Evolutionary conservation across 768 basidiomycete species (phyloP).

Genomic region (Rhizopogon sp.): DNA sequence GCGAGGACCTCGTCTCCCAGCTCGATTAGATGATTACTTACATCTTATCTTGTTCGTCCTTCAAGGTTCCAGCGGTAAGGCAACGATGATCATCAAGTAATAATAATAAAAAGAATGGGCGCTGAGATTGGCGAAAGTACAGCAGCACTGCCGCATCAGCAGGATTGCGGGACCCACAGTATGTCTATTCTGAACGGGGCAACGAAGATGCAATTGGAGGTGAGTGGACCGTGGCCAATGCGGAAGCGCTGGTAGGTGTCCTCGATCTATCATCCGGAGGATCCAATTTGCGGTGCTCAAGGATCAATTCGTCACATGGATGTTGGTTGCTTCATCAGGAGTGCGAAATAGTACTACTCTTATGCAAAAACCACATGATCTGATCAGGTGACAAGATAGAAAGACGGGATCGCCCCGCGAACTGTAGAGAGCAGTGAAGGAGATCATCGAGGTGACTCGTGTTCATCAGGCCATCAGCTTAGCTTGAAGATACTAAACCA

Average conservation of each 20-base stretch:
- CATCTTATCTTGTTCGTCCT: neutral
- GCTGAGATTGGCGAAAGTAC: neutral
- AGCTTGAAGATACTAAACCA: neutral
- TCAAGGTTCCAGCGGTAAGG: neutral
- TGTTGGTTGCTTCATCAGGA: too few species aligned
- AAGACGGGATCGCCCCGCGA: neutral
- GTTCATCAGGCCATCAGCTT: neutral
- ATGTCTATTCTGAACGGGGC: neutral
- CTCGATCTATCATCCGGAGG: neutral
- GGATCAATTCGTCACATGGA: neutral
- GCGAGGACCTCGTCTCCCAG: neutral
- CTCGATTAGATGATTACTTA: neutral
- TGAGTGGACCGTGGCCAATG: neutral
- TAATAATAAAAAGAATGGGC: too few species aligned
- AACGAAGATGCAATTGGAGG: neutral
- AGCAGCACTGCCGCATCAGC: too few species aligned
- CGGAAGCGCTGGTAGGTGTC: neutral
- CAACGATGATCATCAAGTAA: neutral
- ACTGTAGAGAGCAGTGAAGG: neutral
- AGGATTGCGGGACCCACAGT: neutral
- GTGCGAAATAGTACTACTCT: neutral
- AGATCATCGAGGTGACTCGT: neutral
- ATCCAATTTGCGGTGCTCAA: neutral
- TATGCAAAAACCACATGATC: neutral
- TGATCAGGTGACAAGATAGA: neutral